Conservation (phyloP, 2,329 filamentous ascomycete species). For the Neofusicoccum cordaticola region DNA sequence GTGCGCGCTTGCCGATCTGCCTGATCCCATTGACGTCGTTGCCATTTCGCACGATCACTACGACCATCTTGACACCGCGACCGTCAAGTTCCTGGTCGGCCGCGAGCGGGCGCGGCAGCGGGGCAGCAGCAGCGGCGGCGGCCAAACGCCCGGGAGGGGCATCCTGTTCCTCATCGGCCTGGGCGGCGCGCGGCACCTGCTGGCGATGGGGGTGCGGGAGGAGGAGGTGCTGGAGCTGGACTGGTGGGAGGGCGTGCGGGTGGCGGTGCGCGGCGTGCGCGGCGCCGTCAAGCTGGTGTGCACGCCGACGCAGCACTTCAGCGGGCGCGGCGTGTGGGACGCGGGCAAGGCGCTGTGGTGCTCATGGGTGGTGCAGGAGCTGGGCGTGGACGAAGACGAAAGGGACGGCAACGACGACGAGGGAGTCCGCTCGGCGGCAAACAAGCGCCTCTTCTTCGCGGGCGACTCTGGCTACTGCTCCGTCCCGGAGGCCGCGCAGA, state of each 20-base stretch:
- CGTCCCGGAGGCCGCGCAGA: conserved; percentile 29
- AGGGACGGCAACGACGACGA: neutral
- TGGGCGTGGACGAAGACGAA: neutral
- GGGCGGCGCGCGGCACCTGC: conserved; percentile 37
- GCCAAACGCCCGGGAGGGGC: neutral
- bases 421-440: neutral
- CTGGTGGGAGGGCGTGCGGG: conserved; percentile 48
- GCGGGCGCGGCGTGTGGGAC: conserved; percentile 41
- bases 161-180: conserved; percentile 41
- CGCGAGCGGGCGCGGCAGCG: neutral
- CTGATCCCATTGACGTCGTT: conserved; percentile 49
- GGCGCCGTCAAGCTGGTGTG: conserved; percentile 43
- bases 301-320: conserved; percentile 49
- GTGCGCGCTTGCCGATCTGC: conserved; percentile 49
- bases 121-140: too few species aligned
- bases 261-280: conserved; percentile 35
- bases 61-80: conserved; percentile 52
- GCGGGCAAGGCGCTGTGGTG: conserved; percentile 47
- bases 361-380: conserved; percentile 43
- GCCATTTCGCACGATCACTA: conserved; percentile 58
- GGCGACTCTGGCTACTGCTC: conserved; percentile 49
- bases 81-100: conserved; percentile 34
- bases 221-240: conserved; percentile 48
- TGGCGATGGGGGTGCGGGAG: conserved; percentile 34
- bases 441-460: conserved; percentile 41